A percentile compares a stretch with the other conserved stretches of the same genome.
Conservation (phyloP, 2,329 filamentous ascomycete genomes). For the Peltaster fructicola region DNA sequence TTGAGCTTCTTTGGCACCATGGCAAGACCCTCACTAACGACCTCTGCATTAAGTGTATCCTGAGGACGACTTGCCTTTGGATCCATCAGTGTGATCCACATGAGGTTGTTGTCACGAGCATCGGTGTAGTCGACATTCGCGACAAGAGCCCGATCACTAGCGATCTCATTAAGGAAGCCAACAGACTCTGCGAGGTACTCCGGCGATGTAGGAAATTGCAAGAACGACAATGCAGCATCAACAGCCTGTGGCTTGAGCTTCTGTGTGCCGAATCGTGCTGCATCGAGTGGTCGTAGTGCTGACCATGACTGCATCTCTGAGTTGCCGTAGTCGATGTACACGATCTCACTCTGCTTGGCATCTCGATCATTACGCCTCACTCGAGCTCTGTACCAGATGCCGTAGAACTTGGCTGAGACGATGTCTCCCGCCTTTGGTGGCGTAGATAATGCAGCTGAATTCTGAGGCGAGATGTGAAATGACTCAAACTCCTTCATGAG, state of each 20-base stretch:
- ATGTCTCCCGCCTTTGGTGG: conserved; percentile 81
- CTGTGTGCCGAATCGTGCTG: conserved; percentile 59
- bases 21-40: conserved; percentile 66
- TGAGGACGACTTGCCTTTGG: conserved; percentile 47
- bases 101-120: conserved; percentile 55
- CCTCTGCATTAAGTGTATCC: conserved; percentile 56
- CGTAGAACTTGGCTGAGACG: conserved; percentile 78
- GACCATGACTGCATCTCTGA: conserved; percentile 76
- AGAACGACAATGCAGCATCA: conserved; percentile 72
- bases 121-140: conserved; percentile 80
- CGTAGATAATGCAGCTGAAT: conserved; percentile 53
- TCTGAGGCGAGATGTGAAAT: conserved; percentile 74
- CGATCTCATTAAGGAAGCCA: conserved; percentile 54
- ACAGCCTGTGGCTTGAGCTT: conserved; percentile 75
- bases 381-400: conserved; percentile 85
- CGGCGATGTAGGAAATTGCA: conserved; percentile 66
- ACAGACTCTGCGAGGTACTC: conserved; percentile 76
- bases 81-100: conserved; percentile 75
- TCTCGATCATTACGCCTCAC: conserved; percentile 86
- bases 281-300: conserved; percentile 61
- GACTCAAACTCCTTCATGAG: conserved; percentile 82
- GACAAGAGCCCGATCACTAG: conserved; percentile 56
- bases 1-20: conserved; percentile 88
- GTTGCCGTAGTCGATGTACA: conserved; percentile 96
- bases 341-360: conserved; percentile 71